Percentiles rank a stretch among this genome's conserved stretches.
phyloP scores from a whole-genome alignment of 2,329 filamentous ascomycete genomes.

The Ophiocordyceps camponoti-floridani region DNA sequence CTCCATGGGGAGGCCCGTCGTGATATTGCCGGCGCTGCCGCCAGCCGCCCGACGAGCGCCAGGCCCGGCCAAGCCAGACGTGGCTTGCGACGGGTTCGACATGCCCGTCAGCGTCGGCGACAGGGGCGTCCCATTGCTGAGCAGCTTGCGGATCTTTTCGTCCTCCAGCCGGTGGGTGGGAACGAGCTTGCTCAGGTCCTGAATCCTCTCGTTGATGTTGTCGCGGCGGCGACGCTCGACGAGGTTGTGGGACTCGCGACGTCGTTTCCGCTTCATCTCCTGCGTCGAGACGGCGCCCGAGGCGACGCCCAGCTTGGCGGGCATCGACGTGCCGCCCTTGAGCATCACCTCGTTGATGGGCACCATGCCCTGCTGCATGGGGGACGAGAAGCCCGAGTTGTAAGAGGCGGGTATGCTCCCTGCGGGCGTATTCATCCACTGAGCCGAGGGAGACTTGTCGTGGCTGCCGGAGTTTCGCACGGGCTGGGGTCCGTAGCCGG shows the following conservation, averaged over 20 bases:
- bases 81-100: conserved; percentile 55
- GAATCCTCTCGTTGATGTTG: conserved; percentile 97
- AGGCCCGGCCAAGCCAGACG: conserved; percentile 72
- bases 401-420: conserved; percentile 66
- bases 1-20: conserved; percentile 78
- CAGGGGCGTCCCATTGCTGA: conserved; percentile 78
- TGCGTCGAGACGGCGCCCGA: conserved; percentile 51
- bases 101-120: conserved; percentile 64
- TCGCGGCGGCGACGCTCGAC: conserved; percentile 89
- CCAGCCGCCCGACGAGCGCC: conserved; percentile 65
- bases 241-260: conserved; percentile 87
- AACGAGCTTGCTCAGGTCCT: conserved; percentile 86
- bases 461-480: conserved; percentile 55
- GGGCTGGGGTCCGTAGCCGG: conserved; percentile 58
- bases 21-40: conserved; percentile 60
- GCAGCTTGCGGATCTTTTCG: conserved; percentile 89
- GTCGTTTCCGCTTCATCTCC: conserved; percentile 81
- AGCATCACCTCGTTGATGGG: conserved; percentile 83
- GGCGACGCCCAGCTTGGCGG: conserved; percentile 56
- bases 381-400: conserved; percentile 78
- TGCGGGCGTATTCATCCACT: conserved; percentile 77
- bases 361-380: conserved; percentile 48
- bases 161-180: conserved; percentile 86
- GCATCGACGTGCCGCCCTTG: conserved; percentile 75
- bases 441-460: conserved; percentile 70